These are phyloP conservation scores for Colletotrichum navitas DNA, from an alignment of 2,329 filamentous ascomycete species.

Conservation along the genomic window DNA sequence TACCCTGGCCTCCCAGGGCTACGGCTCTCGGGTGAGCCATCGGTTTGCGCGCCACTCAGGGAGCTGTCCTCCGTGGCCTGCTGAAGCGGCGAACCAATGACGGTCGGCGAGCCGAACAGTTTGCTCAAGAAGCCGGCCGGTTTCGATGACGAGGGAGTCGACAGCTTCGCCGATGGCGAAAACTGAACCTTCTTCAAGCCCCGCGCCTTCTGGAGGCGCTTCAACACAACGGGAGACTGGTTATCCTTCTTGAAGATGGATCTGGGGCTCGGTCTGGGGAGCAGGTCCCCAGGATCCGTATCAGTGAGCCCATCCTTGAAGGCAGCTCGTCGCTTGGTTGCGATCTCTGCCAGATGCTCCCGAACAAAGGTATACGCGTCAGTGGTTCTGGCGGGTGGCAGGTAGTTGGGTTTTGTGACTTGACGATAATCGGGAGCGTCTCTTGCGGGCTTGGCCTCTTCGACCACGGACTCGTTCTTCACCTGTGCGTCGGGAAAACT, in stretches of 20 bases:
- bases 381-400: conserved; percentile 22
- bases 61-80: neutral
- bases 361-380: conserved; percentile 32
- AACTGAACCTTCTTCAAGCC: conserved; percentile 38
- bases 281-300: neutral
- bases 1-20: neutral
- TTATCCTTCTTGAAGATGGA: conserved; percentile 19
- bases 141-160: conserved; percentile 5
- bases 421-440: neutral
- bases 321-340: conserved; percentile 1
- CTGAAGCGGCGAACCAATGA: conserved; percentile 11
- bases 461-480: neutral
- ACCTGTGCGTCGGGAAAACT: conserved; percentile 28
- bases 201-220: conserved; percentile 35
- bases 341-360: conserved; percentile 34
- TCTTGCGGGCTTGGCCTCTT: neutral
- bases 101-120: conserved; percentile 20
- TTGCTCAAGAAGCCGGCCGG: conserved; percentile 16
- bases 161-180: conserved; percentile 15
- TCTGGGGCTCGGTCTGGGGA: neutral
- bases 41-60: conserved; percentile 16
- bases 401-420: neutral
- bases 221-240: conserved; percentile 29
- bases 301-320: neutral
- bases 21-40: conserved; percentile 23